Percentiles rank a stretch among this genome's conserved stretches.
Evolutionary conservation across 345 rosid species (phyloP).

Genomic region (Pelargonium nanum): DNA sequence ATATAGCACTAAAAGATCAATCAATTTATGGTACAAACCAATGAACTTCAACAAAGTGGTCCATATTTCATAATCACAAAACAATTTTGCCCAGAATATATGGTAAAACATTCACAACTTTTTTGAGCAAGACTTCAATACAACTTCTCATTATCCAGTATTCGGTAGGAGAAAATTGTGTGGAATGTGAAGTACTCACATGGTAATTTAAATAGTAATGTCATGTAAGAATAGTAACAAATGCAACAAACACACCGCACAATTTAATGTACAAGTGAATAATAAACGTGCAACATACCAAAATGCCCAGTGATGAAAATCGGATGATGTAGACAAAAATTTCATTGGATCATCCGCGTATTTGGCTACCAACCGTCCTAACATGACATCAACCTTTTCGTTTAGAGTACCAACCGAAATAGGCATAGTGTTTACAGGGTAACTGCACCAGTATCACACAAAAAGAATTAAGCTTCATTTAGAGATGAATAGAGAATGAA

Average conservation of each 20-base stretch:
- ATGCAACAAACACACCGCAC: too few species aligned
- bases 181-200: too few species aligned
- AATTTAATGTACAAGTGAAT: background rate
- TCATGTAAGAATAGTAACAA: too few species aligned
- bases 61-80: background rate
- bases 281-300: conserved; percentile 40
- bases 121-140: too few species aligned
- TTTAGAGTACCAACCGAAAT: conserved; percentile 80
- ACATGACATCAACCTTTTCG: conserved; percentile 75
- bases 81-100: background rate
- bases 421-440: conserved; percentile 70
- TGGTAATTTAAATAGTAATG: too few species aligned
- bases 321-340: conserved; percentile 88
- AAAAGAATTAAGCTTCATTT: background rate
- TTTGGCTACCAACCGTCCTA: conserved; percentile 66
- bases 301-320: conserved; percentile 97
- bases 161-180: too few species aligned
- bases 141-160: too few species aligned
- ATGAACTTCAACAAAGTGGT: background rate
- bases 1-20: too few species aligned
- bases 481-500: background rate
- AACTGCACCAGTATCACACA: conserved; percentile 28
- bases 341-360: conserved; percentile 79
- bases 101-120: background rate
- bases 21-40: too few species aligned